phyloP scores from a whole-genome alignment of 306 rosid genomes.

The Rosa multiflora region DNA sequence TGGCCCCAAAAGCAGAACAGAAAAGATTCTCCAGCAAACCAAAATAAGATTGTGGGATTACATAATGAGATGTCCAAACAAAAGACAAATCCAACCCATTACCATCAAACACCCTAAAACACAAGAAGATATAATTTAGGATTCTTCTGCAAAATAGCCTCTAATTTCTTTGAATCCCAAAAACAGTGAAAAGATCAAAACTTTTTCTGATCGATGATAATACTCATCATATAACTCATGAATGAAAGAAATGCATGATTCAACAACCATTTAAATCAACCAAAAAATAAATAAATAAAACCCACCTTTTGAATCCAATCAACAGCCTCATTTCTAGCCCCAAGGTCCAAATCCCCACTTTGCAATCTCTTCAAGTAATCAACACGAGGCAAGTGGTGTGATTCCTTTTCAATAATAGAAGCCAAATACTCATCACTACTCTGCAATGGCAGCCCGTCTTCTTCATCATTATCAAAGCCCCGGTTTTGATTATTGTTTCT shows the following conservation, averaged over 20 bases:
- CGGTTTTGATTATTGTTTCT: slow-evolving; percentile 27
- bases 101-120: slow-evolving; percentile 1
- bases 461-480: slow-evolving; percentile 28
- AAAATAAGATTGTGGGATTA: slow-evolving; percentile 14
- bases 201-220: background rate
- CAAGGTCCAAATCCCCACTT: slow-evolving; percentile 66
- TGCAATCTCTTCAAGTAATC: slow-evolving; percentile 59
- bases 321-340: slow-evolving; percentile 65
- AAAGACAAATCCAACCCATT: slow-evolving; percentile 1
- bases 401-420: slow-evolving; percentile 62
- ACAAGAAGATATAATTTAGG: too few relatives aligned
- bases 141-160: background rate
- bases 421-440: slow-evolving; percentile 73
- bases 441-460: slow-evolving; percentile 56
- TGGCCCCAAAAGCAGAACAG: slow-evolving; percentile 20
- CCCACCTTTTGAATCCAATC: slow-evolving; percentile 91
- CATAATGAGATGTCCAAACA: background rate
- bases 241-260: background rate
- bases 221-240: background rate
- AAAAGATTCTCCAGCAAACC: slow-evolving; percentile 8
- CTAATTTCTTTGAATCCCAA: background rate
- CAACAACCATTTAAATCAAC: background rate
- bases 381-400: slow-evolving; percentile 48
- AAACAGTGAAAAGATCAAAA: background rate
- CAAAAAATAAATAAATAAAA: background rate